phyloP scores from a whole-genome alignment of 2,329 filamentous ascomycete species.

The Byssothecium circinans region DNA sequence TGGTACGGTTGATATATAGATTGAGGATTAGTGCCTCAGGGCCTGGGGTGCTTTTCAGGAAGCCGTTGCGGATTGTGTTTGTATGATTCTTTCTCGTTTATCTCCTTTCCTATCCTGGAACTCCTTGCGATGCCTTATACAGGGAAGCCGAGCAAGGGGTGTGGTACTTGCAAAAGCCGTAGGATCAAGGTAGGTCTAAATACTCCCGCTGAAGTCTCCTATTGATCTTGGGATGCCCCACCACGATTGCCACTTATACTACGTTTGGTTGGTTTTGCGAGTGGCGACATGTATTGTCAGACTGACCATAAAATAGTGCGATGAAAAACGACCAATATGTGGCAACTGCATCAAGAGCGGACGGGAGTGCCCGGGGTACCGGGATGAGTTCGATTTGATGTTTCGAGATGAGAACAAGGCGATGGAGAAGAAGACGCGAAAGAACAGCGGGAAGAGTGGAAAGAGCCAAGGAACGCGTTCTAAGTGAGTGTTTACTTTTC shows the following conservation, averaged over 20 bases:
- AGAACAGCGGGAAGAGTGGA: conserved; percentile 31
- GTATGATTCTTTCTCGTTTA: background rate
- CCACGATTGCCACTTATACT: background rate
- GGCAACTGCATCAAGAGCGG: conserved; percentile 39
- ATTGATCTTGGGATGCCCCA: background rate
- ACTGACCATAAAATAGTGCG: conserved; percentile 29
- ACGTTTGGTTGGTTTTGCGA: background rate
- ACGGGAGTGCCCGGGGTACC: conserved; percentile 37
- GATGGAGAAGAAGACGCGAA: conserved; percentile 64
- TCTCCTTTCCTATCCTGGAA: background rate
- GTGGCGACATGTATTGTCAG: background rate
- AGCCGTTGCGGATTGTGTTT: background rate
- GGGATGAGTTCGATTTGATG: conserved; percentile 71
- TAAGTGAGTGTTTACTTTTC: conserved; percentile 25
- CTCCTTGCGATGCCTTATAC: conserved; percentile 41
- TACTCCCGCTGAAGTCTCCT: no score
- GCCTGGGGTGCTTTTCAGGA: no score
- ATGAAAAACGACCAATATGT: conserved; percentile 41
- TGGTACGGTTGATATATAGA: background rate
- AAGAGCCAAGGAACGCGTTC: conserved; percentile 19
- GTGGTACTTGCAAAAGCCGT: conserved; percentile 72
- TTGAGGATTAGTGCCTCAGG: background rate
- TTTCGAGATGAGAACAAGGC: conserved; percentile 73
- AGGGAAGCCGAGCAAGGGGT: conserved; percentile 55
- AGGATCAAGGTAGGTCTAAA: conserved; percentile 69